Conservation (phyloP, 1,139 yeast species). For the Yamadazyma taylorii region DNA sequence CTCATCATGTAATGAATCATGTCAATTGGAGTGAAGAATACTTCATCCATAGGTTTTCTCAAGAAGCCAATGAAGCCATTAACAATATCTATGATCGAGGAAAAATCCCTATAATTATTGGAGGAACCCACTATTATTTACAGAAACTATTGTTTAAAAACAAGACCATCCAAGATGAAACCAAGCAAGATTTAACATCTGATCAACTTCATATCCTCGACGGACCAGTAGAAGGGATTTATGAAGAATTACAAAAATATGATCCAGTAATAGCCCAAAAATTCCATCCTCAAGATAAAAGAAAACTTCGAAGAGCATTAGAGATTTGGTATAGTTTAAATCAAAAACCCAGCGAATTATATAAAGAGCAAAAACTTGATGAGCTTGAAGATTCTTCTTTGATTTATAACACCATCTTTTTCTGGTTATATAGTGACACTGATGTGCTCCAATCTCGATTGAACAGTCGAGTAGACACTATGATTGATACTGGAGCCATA, state of each 20-base stretch:
- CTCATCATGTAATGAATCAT: conserved; percentile 88
- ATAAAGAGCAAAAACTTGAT: conserved; percentile 55
- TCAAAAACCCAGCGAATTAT: conserved; percentile 67
- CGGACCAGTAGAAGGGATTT: conserved; percentile 54
- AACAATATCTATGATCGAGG: conserved; percentile 68
- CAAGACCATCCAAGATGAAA: conserved; percentile 48
- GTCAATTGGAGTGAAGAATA: conserved; percentile 80
- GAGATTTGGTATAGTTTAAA: conserved; percentile 76
- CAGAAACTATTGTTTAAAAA: conserved; percentile 75
- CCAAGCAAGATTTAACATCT: conserved; percentile 24
- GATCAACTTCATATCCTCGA: conserved; percentile 53
- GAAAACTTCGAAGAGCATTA: conserved; percentile 77
- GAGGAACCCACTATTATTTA: conserved; percentile 94
- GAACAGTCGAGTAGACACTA: conserved; percentile 77
- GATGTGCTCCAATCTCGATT: conserved; percentile 59
- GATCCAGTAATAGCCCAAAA: conserved; percentile 79
- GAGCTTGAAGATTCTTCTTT: conserved; percentile 48
- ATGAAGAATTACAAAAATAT: conserved; percentile 42
- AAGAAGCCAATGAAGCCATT: conserved; percentile 63
- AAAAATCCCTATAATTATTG: conserved; percentile 84
- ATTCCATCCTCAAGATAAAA: conserved; percentile 87
- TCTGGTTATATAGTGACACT: conserved; percentile 84
- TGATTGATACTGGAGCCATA: conserved; percentile 71
- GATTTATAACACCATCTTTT: conserved; percentile 65
- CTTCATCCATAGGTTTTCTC: conserved; percentile 74